Evolutionary conservation across 2,329 filamentous ascomycete genomes (phyloP).

Genomic region (Aspergillus bombycis): DNA sequence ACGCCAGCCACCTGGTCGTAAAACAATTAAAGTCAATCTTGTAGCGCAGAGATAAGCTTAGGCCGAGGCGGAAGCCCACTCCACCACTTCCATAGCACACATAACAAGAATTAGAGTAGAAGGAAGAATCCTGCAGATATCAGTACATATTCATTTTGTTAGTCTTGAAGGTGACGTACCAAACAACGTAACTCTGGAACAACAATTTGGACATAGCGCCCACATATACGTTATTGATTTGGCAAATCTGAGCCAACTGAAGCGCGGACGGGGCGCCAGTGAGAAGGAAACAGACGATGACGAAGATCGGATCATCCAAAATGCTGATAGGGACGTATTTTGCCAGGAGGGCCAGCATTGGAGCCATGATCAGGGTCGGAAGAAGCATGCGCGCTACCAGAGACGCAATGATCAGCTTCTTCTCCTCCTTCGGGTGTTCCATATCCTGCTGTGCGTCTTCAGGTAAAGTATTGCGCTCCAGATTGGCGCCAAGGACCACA

Average conservation of each 20-base stretch:
- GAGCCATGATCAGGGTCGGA: slow-evolving; percentile 89
- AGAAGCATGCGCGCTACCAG: slow-evolving; percentile 89
- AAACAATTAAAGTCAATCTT: not conserved
- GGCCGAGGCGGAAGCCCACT: slow-evolving; percentile 66
- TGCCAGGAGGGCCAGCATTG: slow-evolving; percentile 80
- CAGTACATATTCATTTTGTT: slow-evolving; percentile 11
- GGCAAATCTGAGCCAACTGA: slow-evolving; percentile 96
- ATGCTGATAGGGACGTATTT: slow-evolving; percentile 94
- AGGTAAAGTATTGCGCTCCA: slow-evolving; percentile 86
- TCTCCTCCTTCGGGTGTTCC: slow-evolving; percentile 70
- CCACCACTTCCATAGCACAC: slow-evolving; percentile 86
- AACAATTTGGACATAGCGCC: slow-evolving; percentile 88
- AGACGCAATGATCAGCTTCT: slow-evolving; percentile 80
- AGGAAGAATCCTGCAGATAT: slow-evolving; percentile 73
- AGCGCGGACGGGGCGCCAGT: slow-evolving; percentile 91
- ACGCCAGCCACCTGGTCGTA: not conserved
- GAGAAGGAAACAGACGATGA: slow-evolving; percentile 95
- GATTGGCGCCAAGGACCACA: slow-evolving; percentile 91
- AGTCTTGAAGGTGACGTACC: slow-evolving; percentile 54
- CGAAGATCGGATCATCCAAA: slow-evolving; percentile 94
- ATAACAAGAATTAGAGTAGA: slow-evolving; percentile 90
- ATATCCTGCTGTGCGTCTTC: slow-evolving; percentile 65
- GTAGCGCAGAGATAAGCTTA: slow-evolving; percentile 8
- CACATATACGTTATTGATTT: slow-evolving; percentile 96
- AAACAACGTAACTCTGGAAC: slow-evolving; percentile 96